phyloP scores from a whole-genome alignment of 768 basidiomycete genomes.

The Serendipita sp. region DNA sequence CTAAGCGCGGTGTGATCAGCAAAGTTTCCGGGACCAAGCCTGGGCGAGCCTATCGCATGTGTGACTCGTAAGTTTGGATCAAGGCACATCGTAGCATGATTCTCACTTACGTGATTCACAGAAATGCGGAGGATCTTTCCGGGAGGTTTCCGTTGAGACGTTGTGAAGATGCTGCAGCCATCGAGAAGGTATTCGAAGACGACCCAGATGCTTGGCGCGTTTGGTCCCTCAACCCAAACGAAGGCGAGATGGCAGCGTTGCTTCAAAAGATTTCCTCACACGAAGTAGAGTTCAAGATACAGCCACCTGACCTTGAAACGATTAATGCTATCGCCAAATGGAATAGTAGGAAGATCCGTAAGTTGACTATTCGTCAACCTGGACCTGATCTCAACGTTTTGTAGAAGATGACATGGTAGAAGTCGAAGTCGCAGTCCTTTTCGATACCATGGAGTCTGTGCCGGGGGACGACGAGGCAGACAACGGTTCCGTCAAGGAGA shows the following conservation, averaged over 20 bases:
- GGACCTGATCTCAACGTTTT: neutral
- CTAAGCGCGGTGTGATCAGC: constrained; percentile 49
- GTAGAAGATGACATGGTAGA: neutral
- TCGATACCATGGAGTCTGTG: neutral
- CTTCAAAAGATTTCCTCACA: constrained; percentile 71
- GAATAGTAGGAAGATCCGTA: constrained; percentile 84
- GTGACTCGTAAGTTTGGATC: constrained; percentile 40
- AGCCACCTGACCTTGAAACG: constrained; percentile 42
- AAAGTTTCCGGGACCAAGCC: constrained; percentile 53
- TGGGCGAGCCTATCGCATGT: constrained; percentile 61
- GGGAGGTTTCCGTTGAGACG: constrained; percentile 49
- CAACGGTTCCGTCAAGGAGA: neutral
- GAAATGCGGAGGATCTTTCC: constrained; percentile 54
- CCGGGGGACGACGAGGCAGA: no score
- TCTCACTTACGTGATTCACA: constrained; percentile 18
- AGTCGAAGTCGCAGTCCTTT: neutral
- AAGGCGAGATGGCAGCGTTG: constrained; percentile 66
- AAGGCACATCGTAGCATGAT: neutral
- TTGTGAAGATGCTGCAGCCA: constrained; percentile 51
- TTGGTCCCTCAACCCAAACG: constrained; percentile 67
- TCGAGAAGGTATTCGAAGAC: constrained; percentile 41
- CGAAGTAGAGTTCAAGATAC: constrained; percentile 59
- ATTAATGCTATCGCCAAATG: constrained; percentile 49
- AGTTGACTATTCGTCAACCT: constrained; percentile 10
- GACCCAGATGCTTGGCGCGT: constrained; percentile 44